Evolutionary conservation across 164 flowering plant species (phyloP), one percentile per base, ranked within the genome.

Genomic region (Taxillus chinensis): DNA sequence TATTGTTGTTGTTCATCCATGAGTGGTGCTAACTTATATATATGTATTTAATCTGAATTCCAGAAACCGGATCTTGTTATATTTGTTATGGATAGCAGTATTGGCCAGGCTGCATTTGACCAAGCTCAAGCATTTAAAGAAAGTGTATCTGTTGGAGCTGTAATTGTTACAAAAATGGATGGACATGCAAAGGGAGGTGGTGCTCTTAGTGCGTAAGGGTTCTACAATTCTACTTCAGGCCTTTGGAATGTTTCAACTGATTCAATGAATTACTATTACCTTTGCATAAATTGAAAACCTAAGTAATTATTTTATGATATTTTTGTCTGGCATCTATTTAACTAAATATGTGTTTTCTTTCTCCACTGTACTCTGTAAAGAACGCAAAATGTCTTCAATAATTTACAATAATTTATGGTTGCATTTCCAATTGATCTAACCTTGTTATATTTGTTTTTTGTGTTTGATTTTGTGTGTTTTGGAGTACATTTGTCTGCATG

Each of bases 101-200:
- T 91, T 71, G 99, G 99, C 67, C 97, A 91, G 79, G 99, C 97
- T 72, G 97, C 99, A 45, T 91, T 86, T 80, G 97, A 87, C 77
- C 99, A 93, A 76, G 99, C 99, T 63, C 96, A 83, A 77, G 99
- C 99, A 43, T 93, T 93, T 70, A 91, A 78, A 65, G 91, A 87
- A 79, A 93, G 95, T 86, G 99, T 90, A 71, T 67, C 96, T 5
- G 97, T 93, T 73, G 97, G 99, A 64, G 97, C 99, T 73, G 99
- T 93, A 43, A 93, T 93, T 74, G 67, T 87, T 45, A 89, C 96
- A 45, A 89, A 89, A 70, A 87, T 85, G 91, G 93, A 89, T 69
- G 93, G 96, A 41, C 89, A 83, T 80, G 92, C 96, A 10, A 86
- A 82, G 77, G 92, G 96, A 63, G 92, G 96, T 70, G 92, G 96